Evolutionary conservation across 2,329 filamentous ascomycete species (phyloP), one percentile per base, ranked within the genome.

Genomic region (Cercospora sesami): DNA sequence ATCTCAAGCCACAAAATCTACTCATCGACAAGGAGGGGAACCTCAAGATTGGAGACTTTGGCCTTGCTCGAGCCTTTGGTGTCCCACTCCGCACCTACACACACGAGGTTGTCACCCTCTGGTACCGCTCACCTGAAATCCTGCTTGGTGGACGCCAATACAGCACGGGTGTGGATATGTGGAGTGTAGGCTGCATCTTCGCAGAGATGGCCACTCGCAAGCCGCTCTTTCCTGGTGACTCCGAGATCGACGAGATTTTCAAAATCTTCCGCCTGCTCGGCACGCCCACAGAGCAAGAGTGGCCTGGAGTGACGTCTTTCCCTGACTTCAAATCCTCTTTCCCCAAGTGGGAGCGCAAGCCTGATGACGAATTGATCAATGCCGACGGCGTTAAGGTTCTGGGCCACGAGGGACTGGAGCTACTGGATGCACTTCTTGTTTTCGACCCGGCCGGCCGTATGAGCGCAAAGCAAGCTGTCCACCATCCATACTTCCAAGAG

Each of bases 121-220:
- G 93, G 93, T 97, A 97, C 79, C 90, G 94, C 70, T 87, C 93
- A 8, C 93, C 93, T 0, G 93, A 97, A 80, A 96, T 97, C 80
- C 86, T 97, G 21, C 88, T 97, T 1, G 93, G 93, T 78, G 93
- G 93, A 66, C 89, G 93, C 63, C 93, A 96, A 79, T 97, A 97
- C 82, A 95, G 92, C 14, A 97, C 93, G 14, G 93, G 93, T 66
- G 93, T 97, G 51, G 93, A 97, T 77, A 97, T 97, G 91, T 97
- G 93, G 93, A 95, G 92, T 33, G 90, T 94, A 60, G 93, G 93
- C 70, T 95, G 93, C 80, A 97, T 97, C 80, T 96, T 97, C 79
- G 93, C 94, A 9, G 93, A 97, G 81, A 97, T 97, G 94, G 96
- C 92, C 81, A 97, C 93, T 1, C 88, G 92, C 76, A 96, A 96